Conservation (phyloP, 768 basidiomycete genomes). For the Phylloporus sp. region DNA sequence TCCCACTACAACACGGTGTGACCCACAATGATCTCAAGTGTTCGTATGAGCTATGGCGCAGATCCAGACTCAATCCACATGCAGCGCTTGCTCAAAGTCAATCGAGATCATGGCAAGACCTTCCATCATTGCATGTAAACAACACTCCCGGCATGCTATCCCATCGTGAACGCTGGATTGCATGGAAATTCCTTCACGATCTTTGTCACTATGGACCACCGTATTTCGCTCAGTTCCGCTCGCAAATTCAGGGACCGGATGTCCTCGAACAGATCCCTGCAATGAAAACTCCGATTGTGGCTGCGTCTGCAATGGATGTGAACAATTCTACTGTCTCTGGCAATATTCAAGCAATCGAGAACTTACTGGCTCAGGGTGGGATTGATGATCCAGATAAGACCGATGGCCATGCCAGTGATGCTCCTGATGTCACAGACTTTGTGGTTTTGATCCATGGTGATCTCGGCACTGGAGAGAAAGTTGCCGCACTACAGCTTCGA, state of each 20-base stretch:
- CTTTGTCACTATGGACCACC: not conserved
- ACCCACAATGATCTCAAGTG: not conserved
- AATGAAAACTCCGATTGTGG: not conserved
- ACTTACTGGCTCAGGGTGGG: not conserved
- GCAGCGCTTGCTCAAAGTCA: not conserved
- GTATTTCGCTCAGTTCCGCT: not conserved
- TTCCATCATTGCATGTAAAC: not conserved
- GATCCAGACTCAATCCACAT: not conserved
- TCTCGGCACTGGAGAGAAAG: not conserved
- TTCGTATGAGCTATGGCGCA: not conserved
- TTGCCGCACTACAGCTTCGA: not conserved
- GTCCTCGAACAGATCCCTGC: not conserved
- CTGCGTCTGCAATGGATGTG: not conserved
- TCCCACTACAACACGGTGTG: not conserved
- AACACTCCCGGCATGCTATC: not conserved
- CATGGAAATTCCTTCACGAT: not conserved
- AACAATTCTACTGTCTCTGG: constrained; percentile 1
- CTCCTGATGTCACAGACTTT: not conserved
- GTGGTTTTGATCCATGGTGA: not conserved
- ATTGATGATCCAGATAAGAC: not conserved
- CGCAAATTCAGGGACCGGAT: not conserved
- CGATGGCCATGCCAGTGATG: not conserved
- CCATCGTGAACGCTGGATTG: not conserved
- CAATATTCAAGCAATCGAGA: not conserved
- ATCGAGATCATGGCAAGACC: not conserved